Percentiles rank a stretch among this genome's conserved stretches.
These are phyloP conservation scores for Talaromyces sp. DNA, from an alignment of 2,329 filamentous ascomycete species.

Conservation along the genomic window DNA sequence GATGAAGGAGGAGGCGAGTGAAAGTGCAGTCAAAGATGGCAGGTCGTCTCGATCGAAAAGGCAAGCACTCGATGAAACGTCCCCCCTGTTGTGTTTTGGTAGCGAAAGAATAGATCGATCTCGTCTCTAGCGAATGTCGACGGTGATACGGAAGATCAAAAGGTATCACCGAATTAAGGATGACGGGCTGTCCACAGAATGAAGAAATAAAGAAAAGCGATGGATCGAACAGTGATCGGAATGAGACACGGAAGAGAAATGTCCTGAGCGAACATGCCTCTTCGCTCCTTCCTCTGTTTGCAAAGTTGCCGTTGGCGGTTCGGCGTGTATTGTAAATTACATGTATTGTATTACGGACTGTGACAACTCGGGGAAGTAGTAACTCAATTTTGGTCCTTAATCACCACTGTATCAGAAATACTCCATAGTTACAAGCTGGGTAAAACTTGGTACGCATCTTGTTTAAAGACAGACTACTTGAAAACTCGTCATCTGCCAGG, in stretches of 20 bases:
- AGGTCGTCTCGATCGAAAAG: neutral
- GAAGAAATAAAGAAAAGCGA: constrained; percentile 11
- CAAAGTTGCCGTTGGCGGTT: neutral
- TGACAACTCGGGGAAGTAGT: neutral
- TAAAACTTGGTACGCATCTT: neutral
- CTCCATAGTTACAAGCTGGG: neutral
- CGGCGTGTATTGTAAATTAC: neutral
- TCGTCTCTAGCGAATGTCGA: constrained; percentile 19
- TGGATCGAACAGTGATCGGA: constrained; percentile 2
- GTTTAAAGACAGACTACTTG: neutral
- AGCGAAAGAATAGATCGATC: constrained; percentile 14
- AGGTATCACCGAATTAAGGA: constrained; percentile 5
- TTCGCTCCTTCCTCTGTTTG: constrained; percentile 10
- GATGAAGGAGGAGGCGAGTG: neutral
- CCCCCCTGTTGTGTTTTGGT: constrained; percentile 4
- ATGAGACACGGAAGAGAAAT: constrained; percentile 10
- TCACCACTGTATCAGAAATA: neutral
- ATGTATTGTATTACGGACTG: neutral
- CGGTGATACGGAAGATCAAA: constrained; percentile 3
- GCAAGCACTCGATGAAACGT: neutral
- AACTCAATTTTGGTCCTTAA: neutral
- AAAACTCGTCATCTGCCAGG: neutral
- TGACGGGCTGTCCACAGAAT: neutral
- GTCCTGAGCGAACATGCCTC: constrained; percentile 5
- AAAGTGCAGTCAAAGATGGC: neutral